phyloP scores from a whole-genome alignment of 2,329 filamentous ascomycete species.

The Verticillium tricorpus region DNA sequence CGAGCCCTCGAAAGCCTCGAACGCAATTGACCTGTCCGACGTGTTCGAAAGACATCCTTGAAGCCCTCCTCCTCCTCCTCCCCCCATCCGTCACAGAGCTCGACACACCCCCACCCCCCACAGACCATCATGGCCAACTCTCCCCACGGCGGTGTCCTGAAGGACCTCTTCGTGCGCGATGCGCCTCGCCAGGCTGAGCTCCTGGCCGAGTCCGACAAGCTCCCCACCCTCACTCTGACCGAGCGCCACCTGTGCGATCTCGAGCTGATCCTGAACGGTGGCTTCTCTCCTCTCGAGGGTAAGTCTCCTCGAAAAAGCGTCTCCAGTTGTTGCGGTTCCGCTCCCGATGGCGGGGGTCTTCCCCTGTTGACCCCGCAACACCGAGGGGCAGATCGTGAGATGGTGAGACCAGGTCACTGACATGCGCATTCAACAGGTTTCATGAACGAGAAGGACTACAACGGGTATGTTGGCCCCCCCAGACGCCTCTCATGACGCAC shows the following conservation, averaged over 20 bases:
- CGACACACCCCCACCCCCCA: neutral
- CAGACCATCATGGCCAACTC: constrained; percentile 53
- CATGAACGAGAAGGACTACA: constrained; percentile 96
- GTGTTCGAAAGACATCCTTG: neutral
- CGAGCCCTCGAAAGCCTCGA: constrained; percentile 4
- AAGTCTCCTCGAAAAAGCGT: constrained; percentile 24
- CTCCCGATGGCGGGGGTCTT: constrained; percentile 10
- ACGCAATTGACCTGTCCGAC: neutral
- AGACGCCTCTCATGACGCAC: neutral
- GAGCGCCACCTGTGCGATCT: constrained; percentile 98
- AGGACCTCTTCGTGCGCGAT: constrained; percentile 96
- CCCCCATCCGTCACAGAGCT: too few species aligned
- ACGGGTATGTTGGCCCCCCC: constrained; percentile 57
- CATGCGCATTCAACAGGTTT: constrained; percentile 59
- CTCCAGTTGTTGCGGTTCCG: neutral
- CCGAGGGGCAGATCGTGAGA: neutral
- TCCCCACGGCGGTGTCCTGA: constrained; percentile 89
- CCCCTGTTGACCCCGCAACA: constrained; percentile 5
- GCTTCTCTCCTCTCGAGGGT: constrained; percentile 98
- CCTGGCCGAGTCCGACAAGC: constrained; percentile 74
- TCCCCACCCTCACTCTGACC: constrained; percentile 78
- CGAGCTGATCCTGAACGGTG: constrained; percentile 94
- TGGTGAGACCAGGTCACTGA: neutral
- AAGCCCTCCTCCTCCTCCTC: neutral
- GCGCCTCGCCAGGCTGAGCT: constrained; percentile 77